Base-by-base conservation (phyloP, 2,329 filamentous ascomycete species). In the Plectosphaerella plurivora region DNA sequence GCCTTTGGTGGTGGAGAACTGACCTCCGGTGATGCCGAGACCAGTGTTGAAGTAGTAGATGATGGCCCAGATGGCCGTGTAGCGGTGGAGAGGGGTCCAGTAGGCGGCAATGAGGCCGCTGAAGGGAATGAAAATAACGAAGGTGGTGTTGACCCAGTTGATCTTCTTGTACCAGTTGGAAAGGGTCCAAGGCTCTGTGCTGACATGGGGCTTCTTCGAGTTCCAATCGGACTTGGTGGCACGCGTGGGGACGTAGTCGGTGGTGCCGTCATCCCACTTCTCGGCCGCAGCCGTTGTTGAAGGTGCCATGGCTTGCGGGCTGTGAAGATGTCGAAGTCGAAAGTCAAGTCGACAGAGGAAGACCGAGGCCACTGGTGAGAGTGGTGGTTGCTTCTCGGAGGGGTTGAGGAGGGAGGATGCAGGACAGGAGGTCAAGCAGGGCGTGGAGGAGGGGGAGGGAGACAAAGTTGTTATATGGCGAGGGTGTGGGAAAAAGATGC, bases 151-250 rank as follows among this genome's bases (percentile, higher is more conserved):
- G 60, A 96, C 80, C 91, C 91, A 96, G 80, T 96, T 91, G 77
- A 96, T 81, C 68, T 96, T 91, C 75, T 92, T 87, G 74, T 91
- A 86, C 89, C 89, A 94, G 77, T 96, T 96, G 64, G 78, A 75
- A 71, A 78, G 80, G 55, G 89, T 96, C 62, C 95, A 86, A 53
- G 88, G 87, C 57, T 83, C 82, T 59, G 95, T 91, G 59, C 89
- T 84, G 72, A 96, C 94, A 72, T 96, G 91, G 65, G 87, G 81
- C 75, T 95, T 96, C 76, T 86, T 76, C 53, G 68, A 44, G 76
- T 86, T 76, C 53, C 68, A 45, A 55, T 84, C 81, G 59, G 73
- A 71, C 65, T 73, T 76, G 51, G 61, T 58, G 28, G 56, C 63
- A 47, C 77, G 76, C 46, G 76, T 68, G 54, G 78, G 78, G 61